phyloP scores from a whole-genome alignment of 768 basidiomycete species.

The Mycena vitilis region DNA sequence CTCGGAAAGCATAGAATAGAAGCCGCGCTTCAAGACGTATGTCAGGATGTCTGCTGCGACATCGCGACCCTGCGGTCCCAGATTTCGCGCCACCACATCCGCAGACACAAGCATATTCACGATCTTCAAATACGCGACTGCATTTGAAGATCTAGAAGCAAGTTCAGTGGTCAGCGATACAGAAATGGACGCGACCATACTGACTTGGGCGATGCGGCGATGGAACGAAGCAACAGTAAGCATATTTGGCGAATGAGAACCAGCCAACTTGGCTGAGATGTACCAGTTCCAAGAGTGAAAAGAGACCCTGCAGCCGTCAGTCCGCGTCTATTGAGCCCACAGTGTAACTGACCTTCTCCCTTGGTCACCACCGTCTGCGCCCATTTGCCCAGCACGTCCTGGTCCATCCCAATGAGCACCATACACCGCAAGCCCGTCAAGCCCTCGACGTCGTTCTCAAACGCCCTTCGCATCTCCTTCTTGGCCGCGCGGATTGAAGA shows the following conservation, averaged over 20 bases:
- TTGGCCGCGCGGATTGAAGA: constrained; percentile 55
- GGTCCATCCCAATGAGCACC: constrained; percentile 69
- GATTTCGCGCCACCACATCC: constrained; percentile 35
- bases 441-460: constrained; percentile 64
- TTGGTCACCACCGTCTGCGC: constrained; percentile 48
- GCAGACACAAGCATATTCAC: constrained; percentile 60
- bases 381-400: constrained; percentile 61
- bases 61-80: constrained; percentile 47
- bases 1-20: constrained; percentile 56
- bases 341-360: constrained; percentile 44
- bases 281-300: constrained; percentile 51
- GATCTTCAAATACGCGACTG: constrained; percentile 61
- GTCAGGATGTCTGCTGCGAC: constrained; percentile 49
- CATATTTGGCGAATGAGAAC: constrained; percentile 64
- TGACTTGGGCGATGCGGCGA: constrained; percentile 63
- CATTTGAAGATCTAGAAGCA: constrained; percentile 58
- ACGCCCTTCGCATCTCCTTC: constrained; percentile 57
- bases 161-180: constrained; percentile 7
- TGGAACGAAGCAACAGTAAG: constrained; percentile 62
- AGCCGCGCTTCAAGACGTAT: constrained; percentile 60
- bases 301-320: constrained; percentile 49
- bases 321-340: neutral
- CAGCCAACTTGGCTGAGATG: constrained; percentile 65
- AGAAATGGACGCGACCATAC: constrained; percentile 38
- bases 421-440: constrained; percentile 73